phyloP scores from a whole-genome alignment of 2,329 filamentous ascomycete species.

The Phoma herbarum region DNA sequence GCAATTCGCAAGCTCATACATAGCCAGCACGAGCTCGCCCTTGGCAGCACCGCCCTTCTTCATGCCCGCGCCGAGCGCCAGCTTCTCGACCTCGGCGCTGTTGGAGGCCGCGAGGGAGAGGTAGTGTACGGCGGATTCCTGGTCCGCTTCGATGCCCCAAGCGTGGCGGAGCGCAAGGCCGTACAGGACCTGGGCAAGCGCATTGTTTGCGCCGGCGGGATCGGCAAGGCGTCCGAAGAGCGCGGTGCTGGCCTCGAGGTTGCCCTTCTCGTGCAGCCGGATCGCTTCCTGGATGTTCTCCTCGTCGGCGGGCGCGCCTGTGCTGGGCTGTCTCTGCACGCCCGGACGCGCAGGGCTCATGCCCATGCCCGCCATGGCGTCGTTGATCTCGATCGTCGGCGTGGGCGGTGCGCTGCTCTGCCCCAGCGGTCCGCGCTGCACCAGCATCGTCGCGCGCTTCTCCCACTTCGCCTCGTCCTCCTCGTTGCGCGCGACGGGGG shows the following conservation, averaged over 20 bases:
- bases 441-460: slow-evolving; percentile 88
- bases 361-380: slow-evolving; percentile 9
- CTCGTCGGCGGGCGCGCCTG: slow-evolving; percentile 24
- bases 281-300: slow-evolving; percentile 94
- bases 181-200: slow-evolving; percentile 93
- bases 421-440: slow-evolving; percentile 64
- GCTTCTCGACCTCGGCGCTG: slow-evolving; percentile 83
- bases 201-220: slow-evolving; percentile 85
- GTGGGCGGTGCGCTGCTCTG: slow-evolving; percentile 43
- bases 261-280: slow-evolving; percentile 83
- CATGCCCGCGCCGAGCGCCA: slow-evolving; percentile 85
- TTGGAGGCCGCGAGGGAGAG: slow-evolving; percentile 90
- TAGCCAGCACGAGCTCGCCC: slow-evolving; percentile 93
- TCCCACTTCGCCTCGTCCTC: slow-evolving; percentile 78
- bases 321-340: slow-evolving; percentile 22
- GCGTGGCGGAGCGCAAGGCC: slow-evolving; percentile 91
- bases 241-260: slow-evolving; percentile 79
- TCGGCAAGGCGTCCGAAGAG: slow-evolving; percentile 88
- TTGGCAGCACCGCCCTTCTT: slow-evolving; percentile 95
- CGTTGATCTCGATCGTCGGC: slow-evolving; percentile 33
- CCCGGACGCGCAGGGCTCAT: neutral
- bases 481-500: slow-evolving; percentile 52
- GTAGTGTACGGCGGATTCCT: slow-evolving; percentile 76
- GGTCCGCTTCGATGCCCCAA: slow-evolving; percentile 84
- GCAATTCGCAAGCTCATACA: slow-evolving; percentile 91